Percentiles rank a stretch among this genome's conserved stretches.
Evolutionary conservation across 192 early-diverging fungal species (phyloP).

Genomic region (Rhizophagus clarus): DNA sequence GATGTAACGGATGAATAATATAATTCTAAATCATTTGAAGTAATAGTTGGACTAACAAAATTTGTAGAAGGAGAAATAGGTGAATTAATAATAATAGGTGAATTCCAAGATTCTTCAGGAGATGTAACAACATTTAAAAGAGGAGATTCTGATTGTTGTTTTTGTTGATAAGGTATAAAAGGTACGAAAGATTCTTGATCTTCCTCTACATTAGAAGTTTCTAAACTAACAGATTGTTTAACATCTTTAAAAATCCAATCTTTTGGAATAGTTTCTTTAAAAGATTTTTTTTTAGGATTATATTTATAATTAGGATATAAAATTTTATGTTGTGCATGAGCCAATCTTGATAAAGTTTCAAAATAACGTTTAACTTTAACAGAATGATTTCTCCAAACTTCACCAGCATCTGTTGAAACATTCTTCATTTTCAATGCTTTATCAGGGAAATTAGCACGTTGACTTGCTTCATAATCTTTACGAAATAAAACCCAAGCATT

Average conservation of each 20-base stretch:
- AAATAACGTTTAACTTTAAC: constrained; percentile 21
- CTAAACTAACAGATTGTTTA: neutral
- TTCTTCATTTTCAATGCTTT: neutral
- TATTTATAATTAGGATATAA: constrained; percentile 26
- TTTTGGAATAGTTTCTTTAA: neutral
- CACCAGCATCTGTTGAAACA: constrained; percentile 11
- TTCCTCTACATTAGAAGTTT: neutral
- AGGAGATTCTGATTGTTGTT: neutral
- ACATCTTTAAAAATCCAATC: neutral
- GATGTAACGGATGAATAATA: too few species aligned
- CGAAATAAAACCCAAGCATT: constrained; percentile 29
- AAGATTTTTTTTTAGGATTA: neutral
- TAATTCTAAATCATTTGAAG: too few species aligned
- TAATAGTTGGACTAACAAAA: too few species aligned
- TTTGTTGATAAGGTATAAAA: neutral
- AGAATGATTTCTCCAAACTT: constrained; percentile 6
- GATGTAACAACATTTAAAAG: too few species aligned
- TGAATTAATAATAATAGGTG: too few species aligned
- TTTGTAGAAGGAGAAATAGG: too few species aligned
- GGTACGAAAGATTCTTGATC: neutral
- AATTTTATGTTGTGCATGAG: constrained; percentile 17
- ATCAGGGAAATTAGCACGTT: neutral
- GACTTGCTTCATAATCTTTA: constrained; percentile 26
- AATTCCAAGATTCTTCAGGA: too few species aligned
- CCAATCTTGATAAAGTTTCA: constrained; percentile 10